Conservation (phyloP, 2,329 filamentous ascomycete species). For the Teratosphaeria destructans region DNA sequence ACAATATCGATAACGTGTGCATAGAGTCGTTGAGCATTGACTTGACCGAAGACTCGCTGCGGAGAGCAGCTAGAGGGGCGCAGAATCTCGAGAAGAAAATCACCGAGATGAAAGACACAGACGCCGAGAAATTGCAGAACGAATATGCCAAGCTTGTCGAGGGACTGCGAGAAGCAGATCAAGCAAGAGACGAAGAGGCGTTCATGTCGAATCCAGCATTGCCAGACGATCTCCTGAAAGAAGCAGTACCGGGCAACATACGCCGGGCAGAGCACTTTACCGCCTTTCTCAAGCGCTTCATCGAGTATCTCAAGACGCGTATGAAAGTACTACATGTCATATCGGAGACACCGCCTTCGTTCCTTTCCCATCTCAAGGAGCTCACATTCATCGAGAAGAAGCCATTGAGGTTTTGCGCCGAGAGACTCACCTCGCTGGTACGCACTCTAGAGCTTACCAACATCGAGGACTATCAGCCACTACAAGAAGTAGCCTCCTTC, state of each 20-base stretch:
- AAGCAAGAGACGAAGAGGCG: conserved; percentile 82
- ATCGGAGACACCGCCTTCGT: conserved; percentile 90
- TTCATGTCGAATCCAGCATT: conserved; percentile 96
- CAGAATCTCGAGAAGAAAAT: conserved; percentile 87
- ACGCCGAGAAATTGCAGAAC: conserved; percentile 85
- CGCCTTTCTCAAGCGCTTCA: conserved; percentile 87
- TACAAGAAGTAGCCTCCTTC: conserved; percentile 96
- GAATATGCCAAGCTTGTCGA: conserved; percentile 95
- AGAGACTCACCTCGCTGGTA: conserved; percentile 86
- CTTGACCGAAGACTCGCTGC: conserved; percentile 85
- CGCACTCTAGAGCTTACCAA: conserved; percentile 91
- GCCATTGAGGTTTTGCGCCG: conserved; percentile 85
- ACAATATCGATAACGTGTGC: conserved; percentile 99
- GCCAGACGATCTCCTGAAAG: conserved; percentile 86
- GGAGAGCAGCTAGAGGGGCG: conserved; percentile 82
- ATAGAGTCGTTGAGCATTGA: conserved; percentile 97
- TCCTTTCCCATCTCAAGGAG: conserved; percentile 84
- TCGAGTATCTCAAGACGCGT: conserved; percentile 87
- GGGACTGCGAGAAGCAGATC: conserved; percentile 76
- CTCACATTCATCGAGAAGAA: conserved; percentile 98
- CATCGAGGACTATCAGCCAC: conserved; percentile 92
- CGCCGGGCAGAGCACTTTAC: conserved; percentile 92
- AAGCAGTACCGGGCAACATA: conserved; percentile 95
- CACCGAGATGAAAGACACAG: conserved; percentile 86
- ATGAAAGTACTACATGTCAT: conserved; percentile 99